phyloP scores from a whole-genome alignment of 1,284 basidiomycete species.

The Porodaedalea pini region DNA sequence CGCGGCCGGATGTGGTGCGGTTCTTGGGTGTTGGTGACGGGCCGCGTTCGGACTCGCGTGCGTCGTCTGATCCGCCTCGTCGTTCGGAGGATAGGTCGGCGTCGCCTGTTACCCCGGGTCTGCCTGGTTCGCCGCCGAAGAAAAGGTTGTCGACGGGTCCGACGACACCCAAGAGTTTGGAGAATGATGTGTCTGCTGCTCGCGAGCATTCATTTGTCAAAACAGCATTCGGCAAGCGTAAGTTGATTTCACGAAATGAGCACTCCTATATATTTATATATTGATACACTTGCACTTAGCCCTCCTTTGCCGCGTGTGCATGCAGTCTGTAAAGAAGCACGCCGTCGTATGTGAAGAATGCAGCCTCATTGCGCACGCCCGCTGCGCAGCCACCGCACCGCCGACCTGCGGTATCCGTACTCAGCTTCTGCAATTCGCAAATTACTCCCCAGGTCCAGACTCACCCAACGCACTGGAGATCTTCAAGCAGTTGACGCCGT shows the following conservation, averaged over 20 bases:
- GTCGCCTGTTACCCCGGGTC: constrained; percentile 29
- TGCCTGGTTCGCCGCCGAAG: constrained; percentile 26
- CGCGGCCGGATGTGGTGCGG: constrained; percentile 53
- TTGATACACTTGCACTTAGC: constrained; percentile 45
- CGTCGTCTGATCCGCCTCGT: constrained; percentile 33
- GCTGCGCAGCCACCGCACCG: constrained; percentile 72
- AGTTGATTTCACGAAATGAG: constrained; percentile 30
- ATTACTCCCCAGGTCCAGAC: constrained; percentile 59
- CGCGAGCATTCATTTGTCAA: constrained; percentile 84
- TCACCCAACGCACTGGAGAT: constrained; percentile 50
- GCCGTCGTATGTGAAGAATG: constrained; percentile 88
- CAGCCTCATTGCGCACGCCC: constrained; percentile 82
- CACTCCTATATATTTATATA: not conserved
- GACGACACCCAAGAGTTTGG: constrained; percentile 33
- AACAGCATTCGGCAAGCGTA: constrained; percentile 89
- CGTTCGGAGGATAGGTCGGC: constrained; percentile 24
- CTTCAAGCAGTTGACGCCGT: constrained; percentile 33
- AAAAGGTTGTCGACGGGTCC: constrained; percentile 39
- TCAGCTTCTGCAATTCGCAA: constrained; percentile 66
- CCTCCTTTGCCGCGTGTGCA: constrained; percentile 84
- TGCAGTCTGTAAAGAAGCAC: constrained; percentile 76
- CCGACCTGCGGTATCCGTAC: constrained; percentile 81
- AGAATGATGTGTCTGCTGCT: constrained; percentile 49
- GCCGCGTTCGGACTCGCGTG: constrained; percentile 40
- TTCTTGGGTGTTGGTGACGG: constrained; percentile 50